These are phyloP conservation scores for Cladosporium oxysporum DNA, from an alignment of 2,329 filamentous ascomycete species.

Conservation along the genomic window DNA sequence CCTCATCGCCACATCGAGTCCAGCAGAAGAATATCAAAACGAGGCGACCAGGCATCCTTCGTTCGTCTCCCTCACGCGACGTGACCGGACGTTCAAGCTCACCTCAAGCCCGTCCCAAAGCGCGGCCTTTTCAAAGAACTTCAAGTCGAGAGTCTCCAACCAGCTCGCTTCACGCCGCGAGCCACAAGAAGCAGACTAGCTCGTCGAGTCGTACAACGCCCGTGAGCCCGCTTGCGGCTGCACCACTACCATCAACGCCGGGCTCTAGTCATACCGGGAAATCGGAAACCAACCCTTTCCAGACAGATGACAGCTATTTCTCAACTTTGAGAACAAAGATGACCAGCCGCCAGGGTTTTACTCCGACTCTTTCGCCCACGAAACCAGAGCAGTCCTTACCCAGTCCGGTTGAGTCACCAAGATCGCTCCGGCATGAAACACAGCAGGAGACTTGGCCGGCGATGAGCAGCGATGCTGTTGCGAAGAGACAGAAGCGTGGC, in stretches of 20 bases:
- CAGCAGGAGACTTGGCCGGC: not conserved
- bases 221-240: not conserved
- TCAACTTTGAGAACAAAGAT: slow-evolving; percentile 13
- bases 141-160: slow-evolving; percentile 7
- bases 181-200: not conserved
- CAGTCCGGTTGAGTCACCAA: not conserved
- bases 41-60: slow-evolving; percentile 18
- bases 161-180: not conserved
- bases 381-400: not conserved
- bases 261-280: not conserved
- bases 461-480: slow-evolving; percentile 1
- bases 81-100: not conserved
- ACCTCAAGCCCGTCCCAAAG: not conserved
- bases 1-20: not conserved
- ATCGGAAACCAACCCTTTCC: slow-evolving; percentile 15
- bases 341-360: slow-evolving; percentile 11
- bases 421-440: not conserved
- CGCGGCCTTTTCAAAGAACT: not conserved
- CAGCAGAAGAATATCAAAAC: not conserved
- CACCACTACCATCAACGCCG: not conserved
- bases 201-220: slow-evolving; percentile 11
- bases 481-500: slow-evolving; percentile 24
- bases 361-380: slow-evolving; percentile 12
- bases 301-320: slow-evolving; percentile 19
- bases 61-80: slow-evolving; percentile 17